Conservation (phyloP, 805 yeast genomes). For the Ogataea populi-albae region DNA sequence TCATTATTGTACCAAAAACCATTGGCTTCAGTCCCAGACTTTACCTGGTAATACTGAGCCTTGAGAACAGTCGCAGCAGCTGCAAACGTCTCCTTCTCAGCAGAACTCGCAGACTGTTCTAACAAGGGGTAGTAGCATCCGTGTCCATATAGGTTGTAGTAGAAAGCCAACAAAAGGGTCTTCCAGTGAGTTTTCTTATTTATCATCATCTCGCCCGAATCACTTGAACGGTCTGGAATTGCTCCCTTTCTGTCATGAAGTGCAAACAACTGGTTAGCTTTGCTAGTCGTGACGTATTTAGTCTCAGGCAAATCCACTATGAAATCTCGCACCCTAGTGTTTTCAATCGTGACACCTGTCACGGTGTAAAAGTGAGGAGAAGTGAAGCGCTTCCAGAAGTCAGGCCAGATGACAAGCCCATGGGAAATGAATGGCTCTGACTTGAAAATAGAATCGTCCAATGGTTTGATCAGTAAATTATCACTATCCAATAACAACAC, state of each 20-base stretch:
- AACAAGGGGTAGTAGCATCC: slow-evolving; percentile 40
- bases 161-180: slow-evolving; percentile 45
- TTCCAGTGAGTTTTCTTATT: slow-evolving; percentile 46
- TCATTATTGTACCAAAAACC: slow-evolving; percentile 40
- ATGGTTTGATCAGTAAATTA: slow-evolving; percentile 39
- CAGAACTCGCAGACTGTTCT: slow-evolving; percentile 40
- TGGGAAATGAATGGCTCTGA: slow-evolving; percentile 46
- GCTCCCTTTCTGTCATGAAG: slow-evolving; percentile 39
- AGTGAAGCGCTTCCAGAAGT: slow-evolving; percentile 76
- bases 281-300: slow-evolving; percentile 24
- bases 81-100: slow-evolving; percentile 51
- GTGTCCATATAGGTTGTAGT: slow-evolving; percentile 49
- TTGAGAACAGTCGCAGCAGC: slow-evolving; percentile 46
- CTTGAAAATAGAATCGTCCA: slow-evolving; percentile 36
- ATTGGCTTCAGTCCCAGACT: slow-evolving; percentile 43
- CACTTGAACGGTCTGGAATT: slow-evolving; percentile 48
- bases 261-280: slow-evolving; percentile 18
- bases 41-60: slow-evolving; percentile 44
- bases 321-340: slow-evolving; percentile 34
- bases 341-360: slow-evolving; percentile 44
- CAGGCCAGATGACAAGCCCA: slow-evolving; percentile 76
- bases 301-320: slow-evolving; percentile 23
- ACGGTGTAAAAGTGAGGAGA: slow-evolving; percentile 67
- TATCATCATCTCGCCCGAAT: slow-evolving; percentile 49
- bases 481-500: slow-evolving; percentile 46